These are phyloP conservation scores for Gnetum montanum DNA, from an alignment of 75 land plant genomes.

Conservation along the genomic window DNA sequence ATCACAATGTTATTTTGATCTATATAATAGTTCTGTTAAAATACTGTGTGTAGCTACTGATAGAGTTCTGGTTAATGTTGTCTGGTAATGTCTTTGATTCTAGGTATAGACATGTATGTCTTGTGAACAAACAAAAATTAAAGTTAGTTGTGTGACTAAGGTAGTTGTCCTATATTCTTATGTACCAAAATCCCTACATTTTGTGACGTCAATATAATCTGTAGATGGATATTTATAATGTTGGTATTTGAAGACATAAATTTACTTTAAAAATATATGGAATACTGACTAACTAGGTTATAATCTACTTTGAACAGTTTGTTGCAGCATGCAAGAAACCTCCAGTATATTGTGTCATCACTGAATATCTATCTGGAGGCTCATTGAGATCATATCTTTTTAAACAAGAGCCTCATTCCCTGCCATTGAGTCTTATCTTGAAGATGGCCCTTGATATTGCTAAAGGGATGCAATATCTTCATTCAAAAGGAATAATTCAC, in stretches of 20 bases:
- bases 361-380: slow-evolving; percentile 79
- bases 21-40: too few species aligned
- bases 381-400: slow-evolving; percentile 65
- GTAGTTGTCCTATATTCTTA: not conserved
- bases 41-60: too few species aligned
- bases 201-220: not conserved
- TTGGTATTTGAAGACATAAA: not conserved
- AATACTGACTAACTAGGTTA: slow-evolving; percentile 3
- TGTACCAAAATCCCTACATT: not conserved
- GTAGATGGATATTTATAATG: not conserved
- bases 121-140: too few species aligned
- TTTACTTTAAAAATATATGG: not conserved
- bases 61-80: too few species aligned
- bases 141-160: too few species aligned
- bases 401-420: slow-evolving; percentile 57
- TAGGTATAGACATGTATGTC: too few species aligned
- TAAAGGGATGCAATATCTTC: slow-evolving; percentile 55
- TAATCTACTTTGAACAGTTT: slow-evolving; percentile 52
- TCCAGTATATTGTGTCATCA: slow-evolving; percentile 78
- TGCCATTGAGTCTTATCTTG: slow-evolving; percentile 39
- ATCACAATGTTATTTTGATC: too few species aligned
- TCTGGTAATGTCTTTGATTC: too few species aligned
- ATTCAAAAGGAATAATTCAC: slow-evolving; percentile 60
- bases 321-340: slow-evolving; percentile 78
- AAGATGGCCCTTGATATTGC: slow-evolving; percentile 57